Evolutionary conservation across 2,329 filamentous ascomycete genomes (phyloP).

Genomic region (Fusarium verticillioides): DNA sequence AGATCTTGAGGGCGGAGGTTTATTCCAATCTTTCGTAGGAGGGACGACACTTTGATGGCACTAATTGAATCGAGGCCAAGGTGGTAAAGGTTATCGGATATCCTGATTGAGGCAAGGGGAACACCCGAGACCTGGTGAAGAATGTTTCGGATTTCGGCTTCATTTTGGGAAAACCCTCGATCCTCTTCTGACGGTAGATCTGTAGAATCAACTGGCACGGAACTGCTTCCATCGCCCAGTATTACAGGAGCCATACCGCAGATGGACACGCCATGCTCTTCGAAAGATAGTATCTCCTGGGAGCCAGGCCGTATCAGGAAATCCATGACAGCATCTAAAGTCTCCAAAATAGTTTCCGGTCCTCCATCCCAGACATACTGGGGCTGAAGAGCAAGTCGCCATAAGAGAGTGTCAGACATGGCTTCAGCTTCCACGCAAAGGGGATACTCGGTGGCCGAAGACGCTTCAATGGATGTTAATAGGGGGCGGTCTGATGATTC

Average conservation of each 20-base stretch:
- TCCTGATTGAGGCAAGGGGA: conserved; percentile 66
- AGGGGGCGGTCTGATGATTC: conserved; percentile 48
- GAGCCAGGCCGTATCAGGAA: conserved; percentile 64
- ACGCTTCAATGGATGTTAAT: conserved; percentile 71
- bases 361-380: conserved; percentile 60
- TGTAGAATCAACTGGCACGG: background rate
- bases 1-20: conserved; percentile 76
- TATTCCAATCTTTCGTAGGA: conserved; percentile 73
- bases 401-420: conserved; percentile 64
- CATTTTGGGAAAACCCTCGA: conserved; percentile 49
- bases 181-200: background rate
- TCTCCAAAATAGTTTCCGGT: conserved; percentile 62
- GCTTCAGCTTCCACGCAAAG: conserved; percentile 85
- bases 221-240: background rate
- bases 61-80: conserved; percentile 92
- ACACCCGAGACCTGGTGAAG: conserved; percentile 70
- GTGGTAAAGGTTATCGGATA: conserved; percentile 77
- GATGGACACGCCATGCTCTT: conserved; percentile 65
- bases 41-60: conserved; percentile 82
- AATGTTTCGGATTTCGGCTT: conserved; percentile 57
- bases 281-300: conserved; percentile 65
- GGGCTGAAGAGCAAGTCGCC: conserved; percentile 78
- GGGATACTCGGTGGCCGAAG: conserved; percentile 81
- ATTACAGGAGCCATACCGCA: conserved; percentile 66
- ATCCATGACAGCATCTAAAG: conserved; percentile 68